Evolutionary conservation across 2,329 filamentous ascomycete species (phyloP).

Genomic region (Stemphylium beticola): DNA sequence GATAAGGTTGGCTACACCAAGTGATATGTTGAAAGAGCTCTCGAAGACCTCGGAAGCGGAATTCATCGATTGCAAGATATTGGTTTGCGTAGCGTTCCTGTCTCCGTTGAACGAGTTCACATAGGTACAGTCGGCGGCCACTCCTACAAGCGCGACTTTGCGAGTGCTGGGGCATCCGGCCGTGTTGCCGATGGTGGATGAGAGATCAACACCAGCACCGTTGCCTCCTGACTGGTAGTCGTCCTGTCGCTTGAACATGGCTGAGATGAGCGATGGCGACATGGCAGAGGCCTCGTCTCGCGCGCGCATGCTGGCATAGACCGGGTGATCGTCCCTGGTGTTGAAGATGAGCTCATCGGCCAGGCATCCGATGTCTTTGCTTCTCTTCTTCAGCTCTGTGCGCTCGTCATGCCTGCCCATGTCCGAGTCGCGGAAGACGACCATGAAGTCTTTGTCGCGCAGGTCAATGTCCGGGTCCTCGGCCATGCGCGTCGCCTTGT

Average conservation of each 20-base stretch:
- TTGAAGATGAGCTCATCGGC: constrained; percentile 85
- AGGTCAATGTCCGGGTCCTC: constrained; percentile 70
- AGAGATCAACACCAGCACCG: constrained; percentile 79
- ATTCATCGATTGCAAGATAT: constrained; percentile 85
- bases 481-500: constrained; percentile 71
- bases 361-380: constrained; percentile 62
- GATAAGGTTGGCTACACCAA: constrained; percentile 85
- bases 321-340: constrained; percentile 70
- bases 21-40: constrained; percentile 89
- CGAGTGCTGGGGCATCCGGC: constrained; percentile 87
- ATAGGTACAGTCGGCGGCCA: constrained; percentile 93
- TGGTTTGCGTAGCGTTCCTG: constrained; percentile 68
- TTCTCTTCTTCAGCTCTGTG: constrained; percentile 68
- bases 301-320: constrained; percentile 62
- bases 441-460: constrained; percentile 75
- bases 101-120: constrained; percentile 76
- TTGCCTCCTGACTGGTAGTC: constrained; percentile 75
- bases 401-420: constrained; percentile 60
- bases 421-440: constrained; percentile 92
- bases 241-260: constrained; percentile 71
- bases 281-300: constrained; percentile 55
- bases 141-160: constrained; percentile 87
- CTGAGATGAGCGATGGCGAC: constrained; percentile 67
- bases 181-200: constrained; percentile 78
- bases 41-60: constrained; percentile 88